Evolutionary conservation across 225 moss, liverwort and hornwort genomes (phyloP), one percentile per base, ranked within the genome.

Genomic region (Neckera pumila): DNA sequence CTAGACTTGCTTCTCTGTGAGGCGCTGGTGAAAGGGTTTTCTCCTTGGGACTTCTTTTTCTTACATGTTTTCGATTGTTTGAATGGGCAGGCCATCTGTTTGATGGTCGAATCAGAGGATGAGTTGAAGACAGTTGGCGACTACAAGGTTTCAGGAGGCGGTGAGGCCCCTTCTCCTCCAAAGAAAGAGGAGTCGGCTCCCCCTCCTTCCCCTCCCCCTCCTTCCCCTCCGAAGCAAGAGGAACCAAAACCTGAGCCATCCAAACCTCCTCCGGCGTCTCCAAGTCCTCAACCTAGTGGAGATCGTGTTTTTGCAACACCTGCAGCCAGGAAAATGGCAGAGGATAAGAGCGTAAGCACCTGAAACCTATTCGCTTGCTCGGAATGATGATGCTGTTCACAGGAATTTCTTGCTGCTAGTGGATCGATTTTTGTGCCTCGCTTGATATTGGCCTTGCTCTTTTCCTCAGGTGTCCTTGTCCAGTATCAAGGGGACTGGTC

Each of bases 251-350:
- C 93, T 63, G 86, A 92, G 83, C 88, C 91, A 70, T 86, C 95
- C 62, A 93, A 90, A 83, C 72, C 94, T 45, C 75, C 95, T 54
- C 80, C 91, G 60, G 85, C 92, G 28, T 49, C 90, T 80, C 36
- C 88, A 74, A 90, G 86, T 87, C 87, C 92, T 43, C 82, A 92
- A 82, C 89, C 96, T 92, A 88, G 93, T 85, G 95, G 89, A 83
- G 93, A 91, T 76, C 93, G 97, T 69, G 90, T 97, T 85, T 97
- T 98, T 81, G 97, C 98, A 53, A 95, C 96, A 88, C 98, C 98
- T 86, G 97, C 97, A 45, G 96, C 96, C 81, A 94, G 91, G 90
- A 98, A 97, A 87, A 90, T 98, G 60, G 95, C 97, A 42, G 94
- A 93, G 60, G 97, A 98, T 26, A 97, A 95, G 69, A 95, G 89